Evolutionary conservation across 257 asterid genomes (phyloP).

Genomic region (Leonotis leonurus): DNA sequence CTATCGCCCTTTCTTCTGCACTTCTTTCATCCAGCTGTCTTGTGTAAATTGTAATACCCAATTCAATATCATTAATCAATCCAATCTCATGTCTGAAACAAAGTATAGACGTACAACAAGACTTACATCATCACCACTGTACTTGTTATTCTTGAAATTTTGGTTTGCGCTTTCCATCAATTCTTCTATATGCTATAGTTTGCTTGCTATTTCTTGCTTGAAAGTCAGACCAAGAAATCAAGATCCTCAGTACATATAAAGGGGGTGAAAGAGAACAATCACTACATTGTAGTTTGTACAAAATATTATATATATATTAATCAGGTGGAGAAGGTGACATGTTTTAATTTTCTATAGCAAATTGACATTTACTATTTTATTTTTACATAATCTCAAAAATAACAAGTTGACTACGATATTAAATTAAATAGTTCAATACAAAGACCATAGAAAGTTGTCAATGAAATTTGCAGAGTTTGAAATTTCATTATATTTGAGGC

Average conservation of each 20-base stretch:
- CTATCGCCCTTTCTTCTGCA: neutral
- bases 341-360: neutral
- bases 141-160: neutral
- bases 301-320: too few relatives aligned
- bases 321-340: too few relatives aligned
- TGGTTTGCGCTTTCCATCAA: neutral
- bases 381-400: neutral
- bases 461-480: neutral
- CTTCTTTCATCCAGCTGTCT: neutral
- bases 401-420: neutral
- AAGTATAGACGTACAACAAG: neutral
- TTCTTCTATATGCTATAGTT: neutral
- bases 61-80: too few relatives aligned
- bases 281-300: too few relatives aligned
- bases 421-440: neutral
- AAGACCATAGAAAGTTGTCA: neutral
- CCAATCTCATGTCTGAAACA: too few relatives aligned
- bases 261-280: too few relatives aligned
- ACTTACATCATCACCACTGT: neutral
- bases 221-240: neutral
- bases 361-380: too few relatives aligned
- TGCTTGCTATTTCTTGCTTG: neutral
- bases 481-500: too few relatives aligned
- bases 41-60: too few relatives aligned
- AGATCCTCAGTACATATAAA: neutral